These are phyloP conservation scores for Ustilago hordei DNA, from an alignment of 1,284 basidiomycete genomes.

Conservation along the genomic window DNA sequence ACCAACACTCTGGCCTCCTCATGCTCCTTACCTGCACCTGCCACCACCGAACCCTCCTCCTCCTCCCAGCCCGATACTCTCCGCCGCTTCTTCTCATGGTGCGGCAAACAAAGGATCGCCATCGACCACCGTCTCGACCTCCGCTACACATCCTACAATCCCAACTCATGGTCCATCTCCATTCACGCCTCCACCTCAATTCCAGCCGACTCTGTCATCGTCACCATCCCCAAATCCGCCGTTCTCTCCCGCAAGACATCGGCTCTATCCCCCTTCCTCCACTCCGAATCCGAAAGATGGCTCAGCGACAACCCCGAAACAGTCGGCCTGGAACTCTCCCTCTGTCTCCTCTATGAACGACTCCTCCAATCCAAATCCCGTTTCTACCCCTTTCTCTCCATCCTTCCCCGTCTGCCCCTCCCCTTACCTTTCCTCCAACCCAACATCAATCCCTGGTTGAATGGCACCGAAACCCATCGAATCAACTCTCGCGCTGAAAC, in stretches of 20 bases:
- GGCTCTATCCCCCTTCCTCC: conserved; percentile 22
- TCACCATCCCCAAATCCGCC: conserved; percentile 43
- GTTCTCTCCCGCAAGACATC: conserved; percentile 49
- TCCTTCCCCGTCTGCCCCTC: conserved; percentile 39
- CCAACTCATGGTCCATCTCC: conserved; percentile 34
- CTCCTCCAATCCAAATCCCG: conserved; percentile 30
- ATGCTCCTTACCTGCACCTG: conserved; percentile 1
- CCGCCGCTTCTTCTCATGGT: conserved; percentile 30
- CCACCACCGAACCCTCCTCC: neutral
- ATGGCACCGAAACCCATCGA: conserved; percentile 41
- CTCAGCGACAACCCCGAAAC: conserved; percentile 35
- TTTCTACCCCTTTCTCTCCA: conserved; percentile 48
- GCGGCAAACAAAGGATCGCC: conserved; percentile 1
- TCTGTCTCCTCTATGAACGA: conserved; percentile 58
- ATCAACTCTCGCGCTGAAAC: conserved; percentile 18
- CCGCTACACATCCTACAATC: conserved; percentile 9
- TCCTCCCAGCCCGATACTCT: neutral
- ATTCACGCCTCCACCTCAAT: conserved; percentile 21
- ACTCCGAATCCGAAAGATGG: conserved; percentile 11
- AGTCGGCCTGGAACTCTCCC: conserved; percentile 48
- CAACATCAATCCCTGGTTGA: conserved; percentile 22
- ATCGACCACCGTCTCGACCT: conserved; percentile 27
- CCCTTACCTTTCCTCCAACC: conserved; percentile 29
- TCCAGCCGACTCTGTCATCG: conserved; percentile 19
- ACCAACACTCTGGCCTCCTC: conserved; percentile 17